phyloP scores from a whole-genome alignment of 176 grass and related monocot species.

The maize (Zea mays) region Zm-B73-REFERENCE-NAM-5.0 NC_050103.1:21279501-21280000 shows the following conservation, averaged over 20 bases:
- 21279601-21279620: constrained; percentile 86
- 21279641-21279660: constrained; percentile 87
- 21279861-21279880: constrained; percentile 38
- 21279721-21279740: constrained; percentile 64
- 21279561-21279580: constrained; percentile 99
- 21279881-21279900: constrained; percentile 39
- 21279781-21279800: constrained; percentile 47
- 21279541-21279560: constrained; percentile 95
- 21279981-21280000: constrained; percentile 40
- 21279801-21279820: constrained; percentile 79
- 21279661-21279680: constrained; percentile 74
- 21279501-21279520: constrained; percentile 93
- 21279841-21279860: constrained; percentile 78
- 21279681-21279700: constrained; percentile 18
- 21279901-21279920: constrained; percentile 45
- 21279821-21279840: constrained; percentile 61
- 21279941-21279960: constrained; percentile 62
- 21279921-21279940: constrained; percentile 66
- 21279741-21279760: constrained; percentile 75
- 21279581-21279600: constrained; percentile 88
- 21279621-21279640: constrained; percentile 94
- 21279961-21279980: constrained; percentile 56
- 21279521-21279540: constrained; percentile 82
- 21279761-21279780: constrained; percentile 61
- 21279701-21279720: constrained; percentile 35